phyloP scores from a whole-genome alignment of 2,329 filamentous ascomycete genomes.

The Pseudocercospora fijiensis region DNA sequence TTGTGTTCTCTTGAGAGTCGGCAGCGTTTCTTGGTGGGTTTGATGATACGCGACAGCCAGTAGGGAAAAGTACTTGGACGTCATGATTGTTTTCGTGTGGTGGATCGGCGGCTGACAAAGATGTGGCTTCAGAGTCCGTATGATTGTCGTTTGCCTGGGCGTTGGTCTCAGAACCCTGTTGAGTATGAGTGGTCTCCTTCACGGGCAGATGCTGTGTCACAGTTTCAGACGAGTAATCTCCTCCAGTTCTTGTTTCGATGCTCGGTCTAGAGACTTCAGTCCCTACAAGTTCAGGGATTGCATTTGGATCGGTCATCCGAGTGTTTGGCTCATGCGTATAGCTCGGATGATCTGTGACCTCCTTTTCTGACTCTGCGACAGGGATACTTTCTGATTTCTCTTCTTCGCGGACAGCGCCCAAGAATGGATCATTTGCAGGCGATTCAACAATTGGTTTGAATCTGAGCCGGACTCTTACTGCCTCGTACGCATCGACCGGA shows the following conservation, averaged over 20 bases:
- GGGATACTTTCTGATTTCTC: not conserved
- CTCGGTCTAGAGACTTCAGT: not conserved
- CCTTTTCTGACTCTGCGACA: not conserved
- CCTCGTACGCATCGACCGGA: conserved; percentile 6
- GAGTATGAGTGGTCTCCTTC: not conserved
- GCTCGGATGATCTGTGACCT: not conserved
- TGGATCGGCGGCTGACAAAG: too few species aligned
- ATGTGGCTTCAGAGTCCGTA: too few species aligned
- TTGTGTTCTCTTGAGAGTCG: too few species aligned
- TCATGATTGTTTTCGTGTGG: not conserved
- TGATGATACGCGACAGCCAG: not conserved
- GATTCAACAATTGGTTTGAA: not conserved
- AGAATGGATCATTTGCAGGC: not conserved
- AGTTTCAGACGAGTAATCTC: too few species aligned
- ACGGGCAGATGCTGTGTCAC: not conserved
- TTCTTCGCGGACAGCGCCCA: not conserved
- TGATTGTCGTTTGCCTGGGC: not conserved
- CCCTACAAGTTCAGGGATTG: not conserved
- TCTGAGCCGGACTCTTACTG: not conserved
- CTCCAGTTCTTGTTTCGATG: too few species aligned
- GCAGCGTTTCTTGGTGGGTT: not conserved
- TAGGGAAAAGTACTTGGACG: not conserved
- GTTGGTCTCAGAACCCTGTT: not conserved
- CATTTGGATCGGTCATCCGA: not conserved
- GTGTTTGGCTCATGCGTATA: not conserved